Evolutionary conservation across 257 asterid genomes (phyloP).

Genomic region (Capsicum chinense): DNA sequence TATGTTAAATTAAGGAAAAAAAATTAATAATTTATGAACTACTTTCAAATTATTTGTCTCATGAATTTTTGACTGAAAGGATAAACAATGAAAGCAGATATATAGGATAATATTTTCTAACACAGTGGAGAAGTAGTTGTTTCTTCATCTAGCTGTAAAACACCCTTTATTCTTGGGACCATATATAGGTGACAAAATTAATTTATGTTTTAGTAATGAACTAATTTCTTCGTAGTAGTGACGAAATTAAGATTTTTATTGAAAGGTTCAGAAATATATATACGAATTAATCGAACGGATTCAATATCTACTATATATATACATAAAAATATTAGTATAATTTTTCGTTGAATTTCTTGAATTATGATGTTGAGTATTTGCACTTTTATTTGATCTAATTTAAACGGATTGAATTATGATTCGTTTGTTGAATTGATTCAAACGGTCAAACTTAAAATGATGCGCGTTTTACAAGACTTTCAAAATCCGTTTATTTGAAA

Average conservation of each 20-base stretch:
- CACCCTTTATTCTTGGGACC: not conserved
- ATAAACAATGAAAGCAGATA: not conserved
- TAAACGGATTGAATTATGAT: not conserved
- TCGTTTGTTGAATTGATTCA: not conserved
- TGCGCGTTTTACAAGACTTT: no score
- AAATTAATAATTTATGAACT: not conserved
- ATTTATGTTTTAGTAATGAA: not conserved
- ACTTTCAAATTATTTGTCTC: not conserved
- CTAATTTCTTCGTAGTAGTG: no score
- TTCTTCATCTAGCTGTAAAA: not conserved
- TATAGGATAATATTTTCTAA: not conserved
- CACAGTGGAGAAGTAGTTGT: conserved; percentile 16
- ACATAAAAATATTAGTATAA: no score
- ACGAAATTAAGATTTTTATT: no score
- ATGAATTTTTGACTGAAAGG: not conserved
- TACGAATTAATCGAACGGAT: no score
- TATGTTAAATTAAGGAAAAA: not conserved
- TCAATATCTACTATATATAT: no score
- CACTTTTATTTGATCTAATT: not conserved
- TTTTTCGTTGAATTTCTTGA: no score
- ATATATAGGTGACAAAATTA: not conserved
- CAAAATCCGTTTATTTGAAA: no score
- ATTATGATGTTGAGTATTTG: no score
- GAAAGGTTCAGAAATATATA: no score
- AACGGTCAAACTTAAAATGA: not conserved